A percentile compares a stretch with the other conserved stretches of the same genome.
phyloP scores from a whole-genome alignment of 768 basidiomycete genomes.

The Calvatia gigantea region DNA sequence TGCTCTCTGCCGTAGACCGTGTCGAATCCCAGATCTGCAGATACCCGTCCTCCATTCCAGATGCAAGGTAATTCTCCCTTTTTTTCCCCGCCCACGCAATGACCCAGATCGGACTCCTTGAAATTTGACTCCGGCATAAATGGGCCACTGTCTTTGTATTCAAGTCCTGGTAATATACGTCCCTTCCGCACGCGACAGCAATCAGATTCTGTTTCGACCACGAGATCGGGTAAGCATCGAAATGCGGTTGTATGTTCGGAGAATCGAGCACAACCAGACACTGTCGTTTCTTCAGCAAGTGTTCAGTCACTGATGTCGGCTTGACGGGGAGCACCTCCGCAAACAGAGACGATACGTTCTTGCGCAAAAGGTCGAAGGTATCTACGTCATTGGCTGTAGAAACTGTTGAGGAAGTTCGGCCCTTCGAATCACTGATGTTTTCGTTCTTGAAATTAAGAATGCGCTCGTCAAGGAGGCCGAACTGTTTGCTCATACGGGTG shows the following conservation, averaged over 20 bases:
- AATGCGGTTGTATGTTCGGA: constrained; percentile 53
- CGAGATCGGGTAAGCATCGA: constrained; percentile 53
- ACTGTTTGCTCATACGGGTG: constrained; percentile 59
- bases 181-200: constrained; percentile 56
- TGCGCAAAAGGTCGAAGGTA: constrained; percentile 46
- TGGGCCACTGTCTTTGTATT: constrained; percentile 49
- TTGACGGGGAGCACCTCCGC: constrained; percentile 22
- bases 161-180: constrained; percentile 63
- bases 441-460: constrained; percentile 51
- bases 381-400: constrained; percentile 29
- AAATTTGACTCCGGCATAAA: constrained; percentile 37
- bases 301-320: constrained; percentile 51
- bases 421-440: constrained; percentile 11
- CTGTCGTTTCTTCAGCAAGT: constrained; percentile 50
- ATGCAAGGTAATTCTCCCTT: constrained; percentile 40
- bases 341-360: constrained; percentile 51
- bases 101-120: constrained; percentile 34
- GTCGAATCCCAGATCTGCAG: constrained; percentile 54
- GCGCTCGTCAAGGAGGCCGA: constrained; percentile 55
- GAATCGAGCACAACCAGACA: constrained; percentile 61
- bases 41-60: constrained; percentile 47
- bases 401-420: neutral
- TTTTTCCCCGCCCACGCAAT: constrained; percentile 49
- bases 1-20: constrained; percentile 25
- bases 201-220: constrained; percentile 62